Base-by-base conservation (phyloP, 495 filamentous ascomycete species). In the Penicillium bialowiezense region DNA sequence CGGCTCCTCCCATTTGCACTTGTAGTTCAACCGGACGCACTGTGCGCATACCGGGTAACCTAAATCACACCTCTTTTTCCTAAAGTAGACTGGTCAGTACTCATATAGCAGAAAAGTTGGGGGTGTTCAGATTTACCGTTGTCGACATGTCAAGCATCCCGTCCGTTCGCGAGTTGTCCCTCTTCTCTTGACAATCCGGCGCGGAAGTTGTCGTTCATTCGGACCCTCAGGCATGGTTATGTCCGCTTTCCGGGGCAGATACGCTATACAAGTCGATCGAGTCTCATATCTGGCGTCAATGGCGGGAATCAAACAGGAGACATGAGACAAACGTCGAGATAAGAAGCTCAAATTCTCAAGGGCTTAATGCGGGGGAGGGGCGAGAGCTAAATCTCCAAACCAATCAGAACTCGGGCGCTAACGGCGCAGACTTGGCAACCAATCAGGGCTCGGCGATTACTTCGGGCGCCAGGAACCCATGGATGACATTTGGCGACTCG, bases 81-180 rank as follows among this genome's bases (percentile, higher is more conserved):
- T 53, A 39, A 6, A 31, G 8, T 4, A 10, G 5, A 21, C 6
- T 34, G 18, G 14, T 2, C 12, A 35, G 17, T 19, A 35, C 31
- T n/a, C n/a, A n/a, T n/a, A n/a, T n/a, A n/a, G n/a, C n/a, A n/a
- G n/a, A n/a, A n/a, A n/a, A n/a, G n/a, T n/a, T n/a, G n/a, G n/a
- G n/a, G n/a, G n/a, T n/a, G n/a, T n/a, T 31, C 7, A 6, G 2
- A 24, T 20, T 29, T 41, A 53, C 51, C 51, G 34, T 24, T 53
- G 51, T n/a, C 51, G 51, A 39, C 51, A 53, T n/a, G 51, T 53
- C 31, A 53, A 26, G 15, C 51, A 53, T 20, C 51, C 51, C 32
- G 51, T 53, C 18, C 51, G 29, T 21, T 53, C 51, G n/a, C 51
- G 51, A 26, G 51, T 53, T 38, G 51, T 53, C 17, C 51, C 51